Base-by-base conservation (phyloP, 768 basidiomycete species). In the Termitomyces heimii region DNA sequence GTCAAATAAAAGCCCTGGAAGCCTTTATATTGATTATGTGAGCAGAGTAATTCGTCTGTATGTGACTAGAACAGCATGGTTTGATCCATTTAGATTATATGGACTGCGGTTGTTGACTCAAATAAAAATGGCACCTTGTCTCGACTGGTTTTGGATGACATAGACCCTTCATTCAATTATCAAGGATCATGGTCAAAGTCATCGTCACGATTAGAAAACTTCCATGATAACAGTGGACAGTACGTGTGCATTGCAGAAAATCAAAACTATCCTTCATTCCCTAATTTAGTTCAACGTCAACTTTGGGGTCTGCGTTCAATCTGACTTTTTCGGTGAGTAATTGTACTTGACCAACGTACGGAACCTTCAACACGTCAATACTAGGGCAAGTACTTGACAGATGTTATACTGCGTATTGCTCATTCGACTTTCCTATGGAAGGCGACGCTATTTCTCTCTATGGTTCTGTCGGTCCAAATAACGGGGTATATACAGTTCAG, bases 1-100 rank as follows among this genome's bases (percentile, higher is more conserved):
- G 22, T 10, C 39, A 16, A 50, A 49, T 39, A n/a, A 34, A 22
- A 20, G 31, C 10, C n/a, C 16, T 12, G 58, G 37, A 8, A 42
- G 43, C 31, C 42, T 59, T n/a, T 32, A 37, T 34, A 51, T 59
- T 28, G 58, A 59, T 34, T 59, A 54, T 45, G 53, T 59, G 22
- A 39, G 53, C 28, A 5, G 29, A 12, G 13, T 9, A 6, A 1
- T 22, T 40, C 7, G 3, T 53, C 7, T 12, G 20, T 4, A 24
- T 22, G 14, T 35, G 16, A 12, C 9, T 29, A 2, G 43, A 18
- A 28, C 28, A 13, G 14, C 35, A 45, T n/a, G 14, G 7, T 16
- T 8, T n/a, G 1, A 24, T 26, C 42, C 32, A 43, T 13, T 35
- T 13, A 59, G 57, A 54, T 59, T 16, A 50, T 39, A 20, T 59